Percentiles rank a stretch among this genome's conserved stretches.
phyloP scores from a whole-genome alignment of 2,329 filamentous ascomycete genomes.

The Cytospora piceae region DNA sequence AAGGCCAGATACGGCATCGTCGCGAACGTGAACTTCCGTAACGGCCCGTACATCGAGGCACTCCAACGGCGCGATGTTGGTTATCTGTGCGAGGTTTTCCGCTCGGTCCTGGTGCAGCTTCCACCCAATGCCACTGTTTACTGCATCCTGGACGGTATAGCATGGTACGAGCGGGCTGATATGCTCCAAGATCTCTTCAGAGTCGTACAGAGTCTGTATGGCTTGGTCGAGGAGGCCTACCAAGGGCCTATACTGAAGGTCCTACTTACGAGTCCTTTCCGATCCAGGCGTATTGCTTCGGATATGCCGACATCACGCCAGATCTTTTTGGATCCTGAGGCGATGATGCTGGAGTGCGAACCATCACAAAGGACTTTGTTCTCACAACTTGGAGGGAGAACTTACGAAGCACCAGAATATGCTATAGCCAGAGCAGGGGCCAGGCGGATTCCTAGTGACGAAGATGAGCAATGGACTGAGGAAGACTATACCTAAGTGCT shows the following conservation, averaged over 20 bases:
- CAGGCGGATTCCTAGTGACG: neutral
- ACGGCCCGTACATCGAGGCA: neutral
- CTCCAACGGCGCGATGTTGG: neutral
- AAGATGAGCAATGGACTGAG: neutral
- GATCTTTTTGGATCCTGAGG: neutral
- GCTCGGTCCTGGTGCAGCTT: neutral
- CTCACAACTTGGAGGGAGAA: neutral
- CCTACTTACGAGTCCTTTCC: slow-evolving; percentile 6
- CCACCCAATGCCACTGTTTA: neutral
- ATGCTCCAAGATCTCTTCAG: slow-evolving; percentile 4
- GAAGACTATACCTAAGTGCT: neutral
- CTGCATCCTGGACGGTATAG: neutral
- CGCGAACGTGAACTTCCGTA: neutral
- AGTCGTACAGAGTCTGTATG: neutral
- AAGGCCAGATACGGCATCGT: neutral
- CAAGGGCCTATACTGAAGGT: neutral
- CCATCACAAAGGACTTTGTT: neutral
- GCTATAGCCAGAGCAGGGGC: neutral
- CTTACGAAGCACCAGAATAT: neutral
- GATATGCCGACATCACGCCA: neutral
- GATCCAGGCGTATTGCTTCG: neutral
- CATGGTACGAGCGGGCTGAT: neutral
- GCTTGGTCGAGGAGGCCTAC: neutral
- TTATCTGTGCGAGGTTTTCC: neutral
- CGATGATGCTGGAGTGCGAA: neutral